Percentiles rank a stretch among this genome's conserved stretches.
phyloP scores from a whole-genome alignment of 768 basidiomycete species.

The Podaxis sp. region DNA sequence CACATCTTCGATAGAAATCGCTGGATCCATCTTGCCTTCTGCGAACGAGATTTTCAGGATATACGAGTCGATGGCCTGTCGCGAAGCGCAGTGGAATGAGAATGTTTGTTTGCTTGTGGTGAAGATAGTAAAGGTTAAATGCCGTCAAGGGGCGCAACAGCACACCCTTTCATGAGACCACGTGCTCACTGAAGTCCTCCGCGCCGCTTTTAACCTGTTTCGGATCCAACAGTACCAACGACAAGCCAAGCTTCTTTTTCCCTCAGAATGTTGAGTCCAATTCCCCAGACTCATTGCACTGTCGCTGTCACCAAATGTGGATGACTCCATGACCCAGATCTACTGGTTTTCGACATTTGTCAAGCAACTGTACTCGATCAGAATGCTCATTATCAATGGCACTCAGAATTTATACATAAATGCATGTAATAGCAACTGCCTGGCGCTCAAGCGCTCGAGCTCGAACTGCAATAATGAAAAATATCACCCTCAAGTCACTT shows the following conservation, averaged over 20 bases:
- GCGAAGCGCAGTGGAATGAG: constrained; percentile 1
- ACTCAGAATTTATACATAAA: too few relatives aligned
- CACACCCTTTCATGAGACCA: not conserved
- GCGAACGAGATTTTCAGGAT: constrained; percentile 21
- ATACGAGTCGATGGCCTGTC: not conserved
- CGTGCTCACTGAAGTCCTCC: not conserved
- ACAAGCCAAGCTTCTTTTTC: too few relatives aligned
- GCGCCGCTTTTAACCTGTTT: not conserved
- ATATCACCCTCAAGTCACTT: too few relatives aligned
- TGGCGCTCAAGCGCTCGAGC: too few relatives aligned
- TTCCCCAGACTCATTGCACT: too few relatives aligned
- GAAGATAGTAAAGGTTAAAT: constrained; percentile 7
- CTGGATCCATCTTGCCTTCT: constrained; percentile 54
- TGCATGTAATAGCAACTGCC: not conserved
- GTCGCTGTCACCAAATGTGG: too few relatives aligned
- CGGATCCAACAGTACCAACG: not conserved
- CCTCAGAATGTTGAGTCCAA: too few relatives aligned
- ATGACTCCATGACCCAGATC: too few relatives aligned
- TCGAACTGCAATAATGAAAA: too few relatives aligned
- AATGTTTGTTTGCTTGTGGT: constrained; percentile 7
- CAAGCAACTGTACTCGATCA: not conserved
- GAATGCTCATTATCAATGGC: not conserved
- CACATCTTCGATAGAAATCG: constrained; percentile 70
- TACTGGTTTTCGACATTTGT: too few relatives aligned
- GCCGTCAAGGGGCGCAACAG: not conserved